Evolutionary conservation across 352 stramenopile genomes (phyloP).

Genomic region (Globisporangium radiosum): DNA sequence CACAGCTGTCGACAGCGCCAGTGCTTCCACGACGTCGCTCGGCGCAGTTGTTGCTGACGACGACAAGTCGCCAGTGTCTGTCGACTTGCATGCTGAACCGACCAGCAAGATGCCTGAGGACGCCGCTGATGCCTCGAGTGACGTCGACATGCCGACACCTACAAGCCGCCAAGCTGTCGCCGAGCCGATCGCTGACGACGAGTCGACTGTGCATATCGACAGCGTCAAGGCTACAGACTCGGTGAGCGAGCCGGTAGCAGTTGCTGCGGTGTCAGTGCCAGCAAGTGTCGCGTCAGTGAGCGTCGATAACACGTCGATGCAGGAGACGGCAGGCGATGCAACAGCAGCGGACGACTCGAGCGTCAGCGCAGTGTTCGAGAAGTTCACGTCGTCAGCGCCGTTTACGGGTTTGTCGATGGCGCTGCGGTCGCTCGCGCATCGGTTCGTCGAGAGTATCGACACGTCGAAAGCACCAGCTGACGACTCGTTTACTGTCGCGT

Average conservation of each 20-base stretch:
- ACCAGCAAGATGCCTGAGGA: not conserved
- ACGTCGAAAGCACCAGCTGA: not conserved
- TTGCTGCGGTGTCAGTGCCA: too few species aligned
- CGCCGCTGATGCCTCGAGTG: not conserved
- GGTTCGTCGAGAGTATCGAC: conserved; percentile 10
- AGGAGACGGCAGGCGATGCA: not conserved
- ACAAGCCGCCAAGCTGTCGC: too few species aligned
- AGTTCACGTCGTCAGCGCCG: not conserved
- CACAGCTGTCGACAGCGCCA: not conserved
- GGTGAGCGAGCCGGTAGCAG: too few species aligned
- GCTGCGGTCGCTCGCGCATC: conserved; percentile 10
- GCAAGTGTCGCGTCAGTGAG: too few species aligned
- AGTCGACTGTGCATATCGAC: not conserved
- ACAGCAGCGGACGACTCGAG: not conserved
- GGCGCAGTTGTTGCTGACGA: too few species aligned
- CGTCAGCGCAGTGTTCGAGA: not conserved
- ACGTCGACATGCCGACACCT: too few species aligned
- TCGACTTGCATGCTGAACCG: too few species aligned
- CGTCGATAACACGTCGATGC: conserved; percentile 1
- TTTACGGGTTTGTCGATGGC: conserved; percentile 15
- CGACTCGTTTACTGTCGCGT: not conserved
- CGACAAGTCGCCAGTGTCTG: not conserved
- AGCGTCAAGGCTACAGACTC: not conserved
- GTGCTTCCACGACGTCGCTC: not conserved
- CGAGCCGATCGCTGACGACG: not conserved